A percentile compares a stretch with the other conserved stretches of the same genome.
phyloP scores from a whole-genome alignment of 371 early-diverging fungal genomes.

The Batkoa obscura region DNA sequence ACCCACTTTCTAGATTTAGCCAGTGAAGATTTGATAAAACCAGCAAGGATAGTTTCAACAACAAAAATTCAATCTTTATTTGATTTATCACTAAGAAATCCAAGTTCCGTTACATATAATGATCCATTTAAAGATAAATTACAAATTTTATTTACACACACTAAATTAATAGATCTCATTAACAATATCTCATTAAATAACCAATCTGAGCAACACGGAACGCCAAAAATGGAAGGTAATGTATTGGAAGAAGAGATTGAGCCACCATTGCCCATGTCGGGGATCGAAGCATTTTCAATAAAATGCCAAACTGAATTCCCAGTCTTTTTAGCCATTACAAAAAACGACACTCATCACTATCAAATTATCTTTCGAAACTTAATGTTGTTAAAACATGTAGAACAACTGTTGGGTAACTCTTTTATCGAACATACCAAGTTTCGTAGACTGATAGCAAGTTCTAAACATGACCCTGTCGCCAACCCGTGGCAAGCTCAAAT shows the following conservation, averaged over 20 bases:
- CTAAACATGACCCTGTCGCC: not conserved
- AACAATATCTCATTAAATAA: conserved; percentile 33
- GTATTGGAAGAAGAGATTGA: not conserved
- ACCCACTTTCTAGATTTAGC: conserved; percentile 85
- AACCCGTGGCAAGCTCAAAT: conserved; percentile 32
- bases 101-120: conserved; percentile 52
- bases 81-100: conserved; percentile 72
- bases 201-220: conserved; percentile 37
- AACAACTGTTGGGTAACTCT: conserved; percentile 44
- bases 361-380: conserved; percentile 79
- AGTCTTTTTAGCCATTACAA: conserved; percentile 65
- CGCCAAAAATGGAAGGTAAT: conserved; percentile 4
- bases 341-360: conserved; percentile 67
- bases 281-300: conserved; percentile 58
- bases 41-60: conserved; percentile 39
- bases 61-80: conserved; percentile 60
- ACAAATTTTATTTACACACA: conserved; percentile 37
- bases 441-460: not conserved
- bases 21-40: conserved; percentile 40
- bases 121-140: conserved; percentile 80
- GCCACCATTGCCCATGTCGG: conserved; percentile 13
- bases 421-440: conserved; percentile 42
- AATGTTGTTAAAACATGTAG: conserved; percentile 63
- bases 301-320: conserved; percentile 70
- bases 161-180: conserved; percentile 30